Evolutionary conservation across 495 filamentous ascomycete genomes (phyloP).

Genomic region (Penicillium bialowiezense): DNA sequence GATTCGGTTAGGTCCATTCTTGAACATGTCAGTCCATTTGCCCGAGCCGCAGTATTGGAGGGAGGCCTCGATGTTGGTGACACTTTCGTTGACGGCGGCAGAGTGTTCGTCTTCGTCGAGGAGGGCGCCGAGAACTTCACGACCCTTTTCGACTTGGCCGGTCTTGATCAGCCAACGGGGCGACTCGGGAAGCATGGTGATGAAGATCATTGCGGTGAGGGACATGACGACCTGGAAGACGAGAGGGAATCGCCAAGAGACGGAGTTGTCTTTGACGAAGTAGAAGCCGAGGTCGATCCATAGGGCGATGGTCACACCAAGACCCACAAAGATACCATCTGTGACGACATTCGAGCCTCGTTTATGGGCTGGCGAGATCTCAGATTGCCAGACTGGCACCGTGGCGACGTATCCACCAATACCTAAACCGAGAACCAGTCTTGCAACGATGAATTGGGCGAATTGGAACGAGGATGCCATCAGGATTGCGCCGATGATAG

Average conservation of each 20-base stretch:
- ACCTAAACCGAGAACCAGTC: conserved; percentile 57
- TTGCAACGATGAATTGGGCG: conserved; percentile 38
- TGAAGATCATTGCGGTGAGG: conserved; percentile 52
- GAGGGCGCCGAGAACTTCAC: conserved; percentile 27
- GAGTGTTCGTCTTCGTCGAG: conserved; percentile 25
- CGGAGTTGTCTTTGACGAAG: conserved; percentile 36
- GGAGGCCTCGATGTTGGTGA: conserved; percentile 32
- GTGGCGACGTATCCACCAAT: conserved; percentile 48
- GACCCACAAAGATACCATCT: conserved; percentile 50
- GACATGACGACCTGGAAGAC: conserved; percentile 57
- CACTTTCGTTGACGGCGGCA: conserved; percentile 22
- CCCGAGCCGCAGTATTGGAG: conserved; percentile 20
- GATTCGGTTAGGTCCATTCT: conserved; percentile 19
- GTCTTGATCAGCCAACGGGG: conserved; percentile 56
- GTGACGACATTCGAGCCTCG: conserved; percentile 38
- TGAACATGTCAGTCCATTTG: conserved; percentile 21
- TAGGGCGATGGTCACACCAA: conserved; percentile 43
- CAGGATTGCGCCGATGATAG: conserved; percentile 36
- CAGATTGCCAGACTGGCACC: conserved; percentile 51
- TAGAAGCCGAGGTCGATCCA: conserved; percentile 48
- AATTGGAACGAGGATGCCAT: conserved; percentile 40
- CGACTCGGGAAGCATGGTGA: conserved; percentile 59
- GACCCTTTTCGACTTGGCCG: conserved; percentile 49
- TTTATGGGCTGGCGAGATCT: conserved; percentile 38
- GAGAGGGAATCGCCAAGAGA: conserved; percentile 50